Base-by-base conservation (phyloP, 2,329 filamentous ascomycete genomes). In the Diplocarpon mali region DNA sequence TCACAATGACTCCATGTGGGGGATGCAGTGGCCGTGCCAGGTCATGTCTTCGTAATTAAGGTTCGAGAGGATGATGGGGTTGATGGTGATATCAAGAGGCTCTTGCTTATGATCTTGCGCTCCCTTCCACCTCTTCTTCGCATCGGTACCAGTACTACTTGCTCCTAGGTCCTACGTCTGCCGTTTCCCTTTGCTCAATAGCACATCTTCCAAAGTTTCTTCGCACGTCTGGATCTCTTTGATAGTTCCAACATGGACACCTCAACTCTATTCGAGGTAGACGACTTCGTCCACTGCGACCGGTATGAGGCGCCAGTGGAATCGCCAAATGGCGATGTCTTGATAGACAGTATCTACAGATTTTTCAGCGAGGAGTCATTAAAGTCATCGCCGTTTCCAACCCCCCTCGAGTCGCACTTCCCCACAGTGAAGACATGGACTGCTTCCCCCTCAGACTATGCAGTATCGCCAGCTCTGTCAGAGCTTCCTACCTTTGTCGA, bases 311-410 rank as follows among this genome's bases (percentile, higher is more conserved):
- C 36, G 28, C 28, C 35, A 3, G 34, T 43, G 16, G 35, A 43
- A 16, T 43, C 41, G 9, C 27, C 39, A 17, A 42, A 45, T 35
- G 41, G 35, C 24, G 34, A 35, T 28, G 16, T 42, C n/a, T 28
- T 48, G 39, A 48, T 48, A 38, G 35, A 43, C 13, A 45, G 39
- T 35, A 45, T 48, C 15, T 48, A 42, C 35, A 42, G 38, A n/a
- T 48, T 45, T 32, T 36, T 48, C 5, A 42, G 12, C 32, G 34
- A 44, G 29, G 35, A 35, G 13, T 30, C 35, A 28, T 14, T 40
- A 36, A 42, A 40, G 29, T 31, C 43, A 12, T 41, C 38, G 31
- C 24, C 38, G 15, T 16, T 30, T 31, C n/a, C 32, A 15, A 37
- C 38, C 12, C 43, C 38, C 20, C 37, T 40, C 31, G 43, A 45